Base-by-base conservation (phyloP, 1,139 yeast species). In the Zygosaccharomyces pseudobailii region DNA sequence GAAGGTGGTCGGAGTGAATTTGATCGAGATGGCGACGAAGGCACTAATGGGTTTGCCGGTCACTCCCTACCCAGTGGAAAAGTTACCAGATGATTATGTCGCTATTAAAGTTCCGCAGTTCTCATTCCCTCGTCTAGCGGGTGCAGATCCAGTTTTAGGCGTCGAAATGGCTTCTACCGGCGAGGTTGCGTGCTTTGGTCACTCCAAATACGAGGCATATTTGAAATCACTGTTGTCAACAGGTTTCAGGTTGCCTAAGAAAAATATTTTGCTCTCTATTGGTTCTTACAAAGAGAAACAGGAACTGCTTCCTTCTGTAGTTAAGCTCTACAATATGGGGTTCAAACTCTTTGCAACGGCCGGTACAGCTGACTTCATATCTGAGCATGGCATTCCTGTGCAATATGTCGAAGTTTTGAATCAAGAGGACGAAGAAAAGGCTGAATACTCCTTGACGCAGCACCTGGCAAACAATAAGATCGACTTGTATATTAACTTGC, bases 121-220 rank as follows among this genome's bases (percentile, higher is more conserved):
- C 71, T 90, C 97, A 25, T 92, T 92, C 82, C 87, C 97, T 37
- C 84, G 98, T 71, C 80, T 92, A 62, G 89, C 97, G 44, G 98
- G 98, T 62, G 98, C 98, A 52, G 98, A 92, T 70, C 98, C 98
- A 46, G 89, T 92, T 52, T 77, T 92, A 59, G 98, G 98, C 72
- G 98, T 92, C 58, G 98, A 92, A 72, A 92, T 92, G 98, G 97
- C 98, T 33, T 90, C 97, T 24, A 92, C 98, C 54, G 98, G 98
- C 79, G 98, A 92, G 72, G 98, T 92, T 63, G 99, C 99, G 45
- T 82, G 95, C 55, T 90, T 94, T 67, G 99, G 98, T 64, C 88
- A 78, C 66, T 84, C 92, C 77, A 90, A 92, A 71, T 89, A 89
- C 65, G 98, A 94, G 73, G 98, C 98, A 28, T 94, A 94, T 73